Percentiles rank a stretch among this genome's conserved stretches.
Evolutionary conservation across 192 early-diverging fungal species (phyloP).

Genomic region (Chytriomyces hyalinus): DNA sequence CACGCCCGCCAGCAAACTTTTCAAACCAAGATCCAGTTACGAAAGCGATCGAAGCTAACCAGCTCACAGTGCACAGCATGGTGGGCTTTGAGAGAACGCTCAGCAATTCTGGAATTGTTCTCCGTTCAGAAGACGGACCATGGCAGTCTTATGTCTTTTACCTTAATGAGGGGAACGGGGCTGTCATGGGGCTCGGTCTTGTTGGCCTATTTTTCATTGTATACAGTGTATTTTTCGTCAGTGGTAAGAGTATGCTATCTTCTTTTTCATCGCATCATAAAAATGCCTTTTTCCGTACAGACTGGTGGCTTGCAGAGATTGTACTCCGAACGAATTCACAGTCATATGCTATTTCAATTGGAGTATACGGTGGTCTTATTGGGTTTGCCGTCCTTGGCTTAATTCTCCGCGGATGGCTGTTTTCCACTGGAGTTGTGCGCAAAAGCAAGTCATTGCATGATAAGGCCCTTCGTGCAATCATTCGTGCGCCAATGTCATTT

Average conservation of each 20-base stretch:
- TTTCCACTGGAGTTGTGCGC: slow-evolving; percentile 51
- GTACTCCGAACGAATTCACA: slow-evolving; percentile 1
- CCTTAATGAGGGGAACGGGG: slow-evolving; percentile 48
- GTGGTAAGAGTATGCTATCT: slow-evolving; percentile 15
- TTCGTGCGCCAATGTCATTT: slow-evolving; percentile 64
- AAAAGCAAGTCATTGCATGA: slow-evolving; percentile 67
- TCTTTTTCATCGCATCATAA: slow-evolving; percentile 2
- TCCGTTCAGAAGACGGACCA: slow-evolving; percentile 24
- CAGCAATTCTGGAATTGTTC: slow-evolving; percentile 32
- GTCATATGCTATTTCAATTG: slow-evolving; percentile 54
- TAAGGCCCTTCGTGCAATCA: slow-evolving; percentile 33
- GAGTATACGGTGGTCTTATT: slow-evolving; percentile 64
- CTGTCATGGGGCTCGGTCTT: slow-evolving; percentile 39
- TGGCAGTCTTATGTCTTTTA: slow-evolving; percentile 43
- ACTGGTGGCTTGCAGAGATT: slow-evolving; percentile 40
- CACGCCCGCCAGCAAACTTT: slow-evolving; percentile 55
- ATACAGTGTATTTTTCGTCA: slow-evolving; percentile 59
- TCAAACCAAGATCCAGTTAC: slow-evolving; percentile 63
- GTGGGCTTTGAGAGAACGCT: slow-evolving; percentile 52
- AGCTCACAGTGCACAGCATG: slow-evolving; percentile 73
- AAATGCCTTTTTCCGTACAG: slow-evolving; percentile 22
- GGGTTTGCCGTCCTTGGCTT: slow-evolving; percentile 59
- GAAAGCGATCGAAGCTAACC: slow-evolving; percentile 71
- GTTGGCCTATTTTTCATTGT: slow-evolving; percentile 63
- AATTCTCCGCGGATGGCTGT: slow-evolving; percentile 58